phyloP scores from a whole-genome alignment of 441 rosid species.

The Pelargonium exstipulatum region DNA sequence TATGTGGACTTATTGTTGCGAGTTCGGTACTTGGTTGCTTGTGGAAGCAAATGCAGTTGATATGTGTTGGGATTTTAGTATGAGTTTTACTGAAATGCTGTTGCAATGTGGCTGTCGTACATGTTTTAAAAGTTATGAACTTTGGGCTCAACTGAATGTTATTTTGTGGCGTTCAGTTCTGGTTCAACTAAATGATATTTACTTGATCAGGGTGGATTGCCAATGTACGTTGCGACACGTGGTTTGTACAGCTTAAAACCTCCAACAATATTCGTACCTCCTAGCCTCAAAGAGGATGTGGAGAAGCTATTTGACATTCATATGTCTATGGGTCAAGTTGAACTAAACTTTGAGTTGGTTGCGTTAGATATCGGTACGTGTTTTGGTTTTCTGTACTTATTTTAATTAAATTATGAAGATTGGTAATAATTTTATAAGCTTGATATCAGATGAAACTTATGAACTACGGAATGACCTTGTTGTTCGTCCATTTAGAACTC shows the following conservation, averaged over 20 bases:
- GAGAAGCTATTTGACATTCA: slow-evolving; percentile 45
- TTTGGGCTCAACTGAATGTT: background rate
- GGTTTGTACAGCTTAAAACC: slow-evolving; percentile 84
- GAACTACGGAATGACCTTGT: slow-evolving; percentile 78
- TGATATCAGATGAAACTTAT: slow-evolving; percentile 73
- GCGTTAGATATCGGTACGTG: slow-evolving; percentile 69
- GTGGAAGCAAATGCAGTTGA: slow-evolving; percentile 3
- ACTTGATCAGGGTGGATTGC: slow-evolving; percentile 63
- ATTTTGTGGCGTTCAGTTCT: background rate
- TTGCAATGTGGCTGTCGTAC: background rate
- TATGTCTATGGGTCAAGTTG: slow-evolving; percentile 47
- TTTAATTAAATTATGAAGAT: background rate
- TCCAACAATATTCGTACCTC: slow-evolving; percentile 77
- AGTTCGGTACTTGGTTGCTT: too few relatives aligned
- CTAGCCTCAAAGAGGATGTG: slow-evolving; percentile 72
- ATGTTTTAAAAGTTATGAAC: background rate
- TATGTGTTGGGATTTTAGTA: slow-evolving; percentile 1
- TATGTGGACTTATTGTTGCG: background rate
- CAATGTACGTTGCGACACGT: slow-evolving; percentile 88
- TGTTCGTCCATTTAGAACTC: slow-evolving; percentile 72
- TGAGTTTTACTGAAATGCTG: background rate
- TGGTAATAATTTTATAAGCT: slow-evolving; percentile 19
- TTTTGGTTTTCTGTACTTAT: slow-evolving; percentile 19
- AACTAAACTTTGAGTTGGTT: slow-evolving; percentile 62
- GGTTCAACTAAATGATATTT: slow-evolving; percentile 9